These are phyloP conservation scores for Pneumocystis wakefieldiae DNA, from an alignment of 1,139 yeast species.

Conservation along the genomic window DNA sequence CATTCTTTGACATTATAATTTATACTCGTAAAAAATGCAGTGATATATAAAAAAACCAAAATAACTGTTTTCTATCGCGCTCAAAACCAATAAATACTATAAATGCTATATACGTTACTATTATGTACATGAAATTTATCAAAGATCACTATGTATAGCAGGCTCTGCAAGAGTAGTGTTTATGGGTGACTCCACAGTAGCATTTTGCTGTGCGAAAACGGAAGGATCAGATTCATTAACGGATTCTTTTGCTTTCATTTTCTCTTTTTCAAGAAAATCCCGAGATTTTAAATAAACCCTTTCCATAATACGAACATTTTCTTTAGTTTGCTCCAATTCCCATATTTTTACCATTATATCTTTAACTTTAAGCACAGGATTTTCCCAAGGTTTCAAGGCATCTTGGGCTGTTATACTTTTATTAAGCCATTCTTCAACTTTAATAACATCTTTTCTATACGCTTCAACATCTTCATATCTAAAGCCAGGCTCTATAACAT, in stretches of 20 bases:
- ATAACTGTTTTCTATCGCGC: neutral
- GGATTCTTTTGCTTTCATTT: neutral
- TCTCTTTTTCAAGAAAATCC: too few relatives aligned
- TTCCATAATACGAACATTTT: slow-evolving; percentile 3
- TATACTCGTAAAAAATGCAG: neutral
- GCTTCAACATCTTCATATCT: slow-evolving; percentile 5
- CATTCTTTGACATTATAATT: neutral
- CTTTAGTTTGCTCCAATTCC: slow-evolving; percentile 5
- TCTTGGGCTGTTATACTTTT: slow-evolving; percentile 8
- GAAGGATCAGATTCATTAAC: too few relatives aligned
- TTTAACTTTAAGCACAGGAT: slow-evolving; percentile 4
- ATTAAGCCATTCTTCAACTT: slow-evolving; percentile 10
- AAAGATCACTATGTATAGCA: neutral
- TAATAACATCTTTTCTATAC: slow-evolving; percentile 4
- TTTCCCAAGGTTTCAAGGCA: slow-evolving; percentile 4
- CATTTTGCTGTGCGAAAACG: too few relatives aligned
- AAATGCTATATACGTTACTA: neutral
- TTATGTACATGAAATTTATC: neutral
- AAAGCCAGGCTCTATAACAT: slow-evolving; percentile 9
- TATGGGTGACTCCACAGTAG: too few relatives aligned
- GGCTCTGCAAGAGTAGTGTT: too few relatives aligned
- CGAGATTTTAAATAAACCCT: neutral
- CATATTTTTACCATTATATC: slow-evolving; percentile 6
- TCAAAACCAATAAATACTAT: neutral
- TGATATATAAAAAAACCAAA: neutral